These are phyloP conservation scores for Geotrichum aggregatum DNA, from an alignment of 1,139 yeast genomes.

Conservation along the genomic window DNA sequence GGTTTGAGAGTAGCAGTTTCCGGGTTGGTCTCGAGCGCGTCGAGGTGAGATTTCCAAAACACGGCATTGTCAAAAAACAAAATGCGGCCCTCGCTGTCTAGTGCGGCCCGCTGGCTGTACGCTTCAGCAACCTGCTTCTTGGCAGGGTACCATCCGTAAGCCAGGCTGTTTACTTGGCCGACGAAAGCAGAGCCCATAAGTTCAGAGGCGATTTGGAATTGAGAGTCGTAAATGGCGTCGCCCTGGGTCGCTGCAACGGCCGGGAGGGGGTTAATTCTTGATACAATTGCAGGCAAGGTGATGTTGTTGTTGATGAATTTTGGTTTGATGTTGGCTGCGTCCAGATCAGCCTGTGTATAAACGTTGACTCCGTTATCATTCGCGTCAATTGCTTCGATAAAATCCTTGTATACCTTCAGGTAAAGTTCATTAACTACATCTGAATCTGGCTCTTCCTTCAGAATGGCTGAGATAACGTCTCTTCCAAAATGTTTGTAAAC, in stretches of 20 bases:
- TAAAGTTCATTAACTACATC: conserved; percentile 58
- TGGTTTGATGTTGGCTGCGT: conserved; percentile 26
- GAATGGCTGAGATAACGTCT: conserved; percentile 55
- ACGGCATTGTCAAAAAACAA: conserved; percentile 67
- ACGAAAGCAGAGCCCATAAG: conserved; percentile 80
- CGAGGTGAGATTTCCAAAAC: conserved; percentile 94
- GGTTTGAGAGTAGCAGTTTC: conserved; percentile 42
- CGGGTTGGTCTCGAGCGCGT: conserved; percentile 56
- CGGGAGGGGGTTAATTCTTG: conserved; percentile 87
- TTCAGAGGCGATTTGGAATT: conserved; percentile 66
- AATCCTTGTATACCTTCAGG: conserved; percentile 72
- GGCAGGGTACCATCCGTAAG: conserved; percentile 90
- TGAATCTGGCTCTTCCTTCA: conserved; percentile 36
- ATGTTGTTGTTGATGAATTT: conserved; percentile 41
- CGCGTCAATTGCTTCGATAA: conserved; percentile 90
- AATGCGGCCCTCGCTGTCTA: conserved; percentile 54
- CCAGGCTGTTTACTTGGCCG: conserved; percentile 64
- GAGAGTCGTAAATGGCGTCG: conserved; percentile 62
- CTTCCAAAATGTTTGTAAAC: conserved; percentile 90
- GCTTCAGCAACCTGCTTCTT: conserved; percentile 71
- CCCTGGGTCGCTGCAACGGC: conserved; percentile 47
- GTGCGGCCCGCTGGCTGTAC: conserved; percentile 40
- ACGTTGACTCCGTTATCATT: conserved; percentile 89
- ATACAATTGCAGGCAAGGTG: conserved; percentile 72
- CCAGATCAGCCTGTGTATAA: conserved; percentile 46